These are phyloP conservation scores for Blastomyces parvus DNA, from an alignment of 2,329 filamentous ascomycete species.

Conservation along the genomic window DNA sequence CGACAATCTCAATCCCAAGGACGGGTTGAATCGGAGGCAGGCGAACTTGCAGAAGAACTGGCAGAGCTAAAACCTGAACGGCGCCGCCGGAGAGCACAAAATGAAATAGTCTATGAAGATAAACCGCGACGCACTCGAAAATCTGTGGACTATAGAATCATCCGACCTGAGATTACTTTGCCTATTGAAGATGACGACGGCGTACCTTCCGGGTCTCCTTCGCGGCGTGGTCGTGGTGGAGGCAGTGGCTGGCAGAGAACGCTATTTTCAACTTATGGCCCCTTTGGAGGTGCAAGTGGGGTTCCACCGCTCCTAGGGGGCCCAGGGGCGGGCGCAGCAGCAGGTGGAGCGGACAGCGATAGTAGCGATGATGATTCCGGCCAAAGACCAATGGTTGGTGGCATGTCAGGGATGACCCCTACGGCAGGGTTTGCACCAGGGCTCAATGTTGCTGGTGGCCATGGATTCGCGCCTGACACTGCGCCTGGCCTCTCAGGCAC, in stretches of 20 bases:
- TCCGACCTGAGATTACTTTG: conserved; percentile 60
- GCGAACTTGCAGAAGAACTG: conserved; percentile 51
- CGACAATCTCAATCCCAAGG: conserved; percentile 39
- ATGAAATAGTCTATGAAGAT: conserved; percentile 30
- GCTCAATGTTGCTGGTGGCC: conserved; percentile 44
- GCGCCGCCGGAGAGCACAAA: conserved; percentile 30
- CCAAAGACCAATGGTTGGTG: conserved; percentile 50
- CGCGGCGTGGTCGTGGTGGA: conserved; percentile 56
- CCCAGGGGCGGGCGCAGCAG: conserved; percentile 57
- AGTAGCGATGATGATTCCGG: conserved; percentile 77
- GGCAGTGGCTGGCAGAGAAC: conserved; percentile 62
- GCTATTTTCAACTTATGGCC: conserved; percentile 81
- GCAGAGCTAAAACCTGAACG: conserved; percentile 43
- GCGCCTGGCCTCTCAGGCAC: conserved; percentile 49
- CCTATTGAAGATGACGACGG: conserved; percentile 68
- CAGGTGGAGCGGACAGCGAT: conserved; percentile 79
- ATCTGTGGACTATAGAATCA: conserved; percentile 76
- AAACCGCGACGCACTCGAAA: conserved; percentile 50
- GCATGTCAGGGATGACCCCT: conserved; percentile 56
- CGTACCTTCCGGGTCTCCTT: conserved; percentile 57
- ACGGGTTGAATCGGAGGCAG: conserved; percentile 42
- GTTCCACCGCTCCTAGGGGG: conserved; percentile 62
- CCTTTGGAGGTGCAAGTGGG: conserved; percentile 79
- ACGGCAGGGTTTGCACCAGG: conserved; percentile 45
- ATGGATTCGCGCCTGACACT: conserved; percentile 49